Conservation (phyloP, 2,329 filamentous ascomycete genomes). For the Pestalotiopsis sp. region DNA sequence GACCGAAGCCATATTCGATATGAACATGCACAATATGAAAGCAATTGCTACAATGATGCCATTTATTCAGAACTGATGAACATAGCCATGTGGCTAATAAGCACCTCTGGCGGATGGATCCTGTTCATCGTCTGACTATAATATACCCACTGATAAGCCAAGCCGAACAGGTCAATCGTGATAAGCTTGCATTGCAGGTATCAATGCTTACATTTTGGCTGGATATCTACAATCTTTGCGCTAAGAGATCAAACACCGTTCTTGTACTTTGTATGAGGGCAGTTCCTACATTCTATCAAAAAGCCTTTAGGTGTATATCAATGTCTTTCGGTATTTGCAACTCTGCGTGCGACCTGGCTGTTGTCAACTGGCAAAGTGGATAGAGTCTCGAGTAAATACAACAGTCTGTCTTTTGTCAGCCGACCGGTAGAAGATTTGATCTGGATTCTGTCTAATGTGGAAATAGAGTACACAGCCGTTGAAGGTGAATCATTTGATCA, state of each 20-base stretch:
- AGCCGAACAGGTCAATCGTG: background rate
- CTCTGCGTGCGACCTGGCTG: no score
- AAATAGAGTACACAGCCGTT: no score
- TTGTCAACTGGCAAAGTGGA: no score
- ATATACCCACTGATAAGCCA: background rate
- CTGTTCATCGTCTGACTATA: background rate
- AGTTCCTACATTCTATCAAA: background rate
- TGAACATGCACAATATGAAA: background rate
- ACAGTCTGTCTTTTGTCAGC: no score
- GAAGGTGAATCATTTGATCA: no score
- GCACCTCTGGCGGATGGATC: background rate
- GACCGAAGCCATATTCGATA: background rate
- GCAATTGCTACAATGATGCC: background rate
- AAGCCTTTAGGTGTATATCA: background rate
- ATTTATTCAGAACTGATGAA: background rate
- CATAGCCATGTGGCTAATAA: background rate
- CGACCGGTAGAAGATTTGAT: no score
- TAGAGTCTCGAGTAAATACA: no score
- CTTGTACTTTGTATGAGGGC: background rate
- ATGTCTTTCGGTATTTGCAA: no score
- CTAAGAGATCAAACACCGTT: no score
- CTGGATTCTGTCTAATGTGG: no score
- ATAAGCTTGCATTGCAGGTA: background rate
- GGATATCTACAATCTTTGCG: no score
- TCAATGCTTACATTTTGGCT: background rate